Percentiles rank a stretch among this genome's conserved stretches.
Conservation (phyloP, 805 yeast genomes). For the Monosporozyma solicola region DNA sequence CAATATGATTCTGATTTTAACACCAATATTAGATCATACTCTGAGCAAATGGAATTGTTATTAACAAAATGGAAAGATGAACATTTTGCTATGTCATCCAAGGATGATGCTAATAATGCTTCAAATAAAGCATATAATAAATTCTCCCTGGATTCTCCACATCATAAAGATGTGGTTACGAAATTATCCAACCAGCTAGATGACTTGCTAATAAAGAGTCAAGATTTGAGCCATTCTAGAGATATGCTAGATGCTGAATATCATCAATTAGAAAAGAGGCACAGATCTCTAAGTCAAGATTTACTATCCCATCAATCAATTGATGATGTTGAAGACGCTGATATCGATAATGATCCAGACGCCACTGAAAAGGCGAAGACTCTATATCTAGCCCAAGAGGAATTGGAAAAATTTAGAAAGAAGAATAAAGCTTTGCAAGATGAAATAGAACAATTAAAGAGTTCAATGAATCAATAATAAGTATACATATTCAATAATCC, state of each 20-base stretch:
- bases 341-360: slow-evolving; percentile 30
- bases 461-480: slow-evolving; percentile 18
- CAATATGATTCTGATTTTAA: slow-evolving; percentile 28
- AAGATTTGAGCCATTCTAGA: slow-evolving; percentile 31
- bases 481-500: background rate
- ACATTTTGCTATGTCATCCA: background rate
- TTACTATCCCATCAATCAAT: slow-evolving; percentile 29
- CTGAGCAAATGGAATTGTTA: slow-evolving; percentile 22
- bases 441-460: slow-evolving; percentile 61
- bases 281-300: slow-evolving; percentile 17
- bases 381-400: slow-evolving; percentile 62
- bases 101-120: background rate
- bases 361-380: slow-evolving; percentile 74
- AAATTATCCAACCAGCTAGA: slow-evolving; percentile 50
- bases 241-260: slow-evolving; percentile 29
- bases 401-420: slow-evolving; percentile 52
- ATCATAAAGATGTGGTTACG: slow-evolving; percentile 26
- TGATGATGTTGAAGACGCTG: slow-evolving; percentile 26
- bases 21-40: slow-evolving; percentile 21
- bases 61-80: slow-evolving; percentile 21
- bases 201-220: slow-evolving; percentile 41
- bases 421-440: slow-evolving; percentile 45
- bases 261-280: slow-evolving; percentile 22
- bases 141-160: slow-evolving; percentile 4
- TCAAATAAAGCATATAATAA: background rate